These are phyloP conservation scores for Aspergillus panamensis DNA, from an alignment of 495 filamentous ascomycete species.

Conservation along the genomic window DNA sequence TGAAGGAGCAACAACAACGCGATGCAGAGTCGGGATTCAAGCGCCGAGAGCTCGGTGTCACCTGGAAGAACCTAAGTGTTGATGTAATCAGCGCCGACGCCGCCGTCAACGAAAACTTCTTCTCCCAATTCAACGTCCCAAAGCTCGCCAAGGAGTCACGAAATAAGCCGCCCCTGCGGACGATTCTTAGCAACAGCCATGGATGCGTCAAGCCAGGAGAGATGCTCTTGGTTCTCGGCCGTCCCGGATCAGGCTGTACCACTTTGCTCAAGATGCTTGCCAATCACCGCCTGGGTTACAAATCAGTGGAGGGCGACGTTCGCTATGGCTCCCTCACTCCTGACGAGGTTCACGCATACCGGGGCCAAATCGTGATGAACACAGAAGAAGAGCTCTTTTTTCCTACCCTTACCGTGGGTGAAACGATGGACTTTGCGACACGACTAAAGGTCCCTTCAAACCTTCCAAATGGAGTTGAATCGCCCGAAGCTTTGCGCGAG, in stretches of 20 bases:
- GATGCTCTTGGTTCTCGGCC: slow-evolving; percentile 45
- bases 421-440: slow-evolving; percentile 68
- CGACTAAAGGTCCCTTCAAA: slow-evolving; percentile 40
- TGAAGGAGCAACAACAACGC: slow-evolving; percentile 42
- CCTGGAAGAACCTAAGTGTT: slow-evolving; percentile 50
- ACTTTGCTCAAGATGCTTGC: slow-evolving; percentile 61
- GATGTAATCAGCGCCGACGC: slow-evolving; percentile 43
- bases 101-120: slow-evolving; percentile 46
- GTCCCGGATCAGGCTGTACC: slow-evolving; percentile 45
- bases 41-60: slow-evolving; percentile 50
- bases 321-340: slow-evolving; percentile 22
- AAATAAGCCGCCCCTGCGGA: slow-evolving; percentile 34
- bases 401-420: slow-evolving; percentile 63
- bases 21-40: slow-evolving; percentile 47
- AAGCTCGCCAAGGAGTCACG: slow-evolving; percentile 36
- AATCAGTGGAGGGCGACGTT: slow-evolving; percentile 32
- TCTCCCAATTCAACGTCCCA: slow-evolving; percentile 57
- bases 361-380: slow-evolving; percentile 69
- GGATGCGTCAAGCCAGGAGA: slow-evolving; percentile 54
- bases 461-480: slow-evolving; percentile 37
- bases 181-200: slow-evolving; percentile 41
- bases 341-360: slow-evolving; percentile 55
- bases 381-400: slow-evolving; percentile 72
- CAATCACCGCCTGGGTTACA: slow-evolving; percentile 60
- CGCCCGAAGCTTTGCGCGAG: slow-evolving; percentile 47